Evolutionary conservation across 306 rosid genomes (phyloP), one percentile per base, ranked within the genome.

Genomic region (Phaseolus lunatus): DNA sequence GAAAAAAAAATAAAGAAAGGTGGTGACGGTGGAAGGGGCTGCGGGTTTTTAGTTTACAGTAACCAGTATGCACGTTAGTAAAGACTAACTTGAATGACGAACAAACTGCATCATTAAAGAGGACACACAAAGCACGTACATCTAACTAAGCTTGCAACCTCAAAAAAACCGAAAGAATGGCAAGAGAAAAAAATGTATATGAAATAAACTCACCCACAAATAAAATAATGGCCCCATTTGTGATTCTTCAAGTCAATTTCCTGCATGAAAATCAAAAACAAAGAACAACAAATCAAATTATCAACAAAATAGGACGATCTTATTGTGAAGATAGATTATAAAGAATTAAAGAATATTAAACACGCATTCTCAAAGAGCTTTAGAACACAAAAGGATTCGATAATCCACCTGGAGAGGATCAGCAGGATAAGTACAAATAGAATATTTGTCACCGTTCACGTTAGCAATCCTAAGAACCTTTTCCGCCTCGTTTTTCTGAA

Each of bases 141-240:
- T n/a, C n/a, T n/a, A n/a, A n/a, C n/a, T n/a, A n/a, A n/a, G n/a
- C n/a, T n/a, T n/a, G n/a, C 5, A 49, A 11, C 41, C 72, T 41
- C 26, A 3, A 18, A 43, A 68, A 56, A 14, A 73, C 39, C 2
- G 24, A 31, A 1, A 44, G 43, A 70, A 73, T 47, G 4, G 2
- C 24, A 47, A 43, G 22, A 76, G 20, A 73, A 70, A 29, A 29
- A 29, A 29, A 3, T n/a, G 33, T 2, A 70, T 61, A 64, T 13
- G 68, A 65, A 65, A 50, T 41, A 26, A 72, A 66, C 96, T 88
- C 81, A 94, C 99, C 92, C 99, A 71, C 97, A 95, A 59, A 95
- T 86, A 83, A 92, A 95, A 82, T 95, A 95, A 82, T 95, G 97
- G 6, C 97, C 99, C 99, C 99, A 95, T 81, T 83, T 90, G 88